Base-by-base conservation (phyloP, 2,329 filamentous ascomycete genomes). In the Clonostachys rosea region DNA sequence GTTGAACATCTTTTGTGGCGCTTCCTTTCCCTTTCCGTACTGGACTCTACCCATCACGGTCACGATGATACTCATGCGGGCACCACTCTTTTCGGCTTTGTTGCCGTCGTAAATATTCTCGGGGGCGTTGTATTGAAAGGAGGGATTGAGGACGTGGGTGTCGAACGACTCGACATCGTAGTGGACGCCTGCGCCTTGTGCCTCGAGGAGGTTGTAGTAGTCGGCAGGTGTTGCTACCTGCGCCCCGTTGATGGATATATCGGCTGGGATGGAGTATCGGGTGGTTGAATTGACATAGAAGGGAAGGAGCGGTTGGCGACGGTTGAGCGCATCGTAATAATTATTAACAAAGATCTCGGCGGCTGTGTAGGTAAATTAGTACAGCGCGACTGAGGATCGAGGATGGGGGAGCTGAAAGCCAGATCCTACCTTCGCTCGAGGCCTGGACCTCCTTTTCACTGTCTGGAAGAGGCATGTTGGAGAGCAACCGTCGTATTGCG, bases 191-290 rank as follows among this genome's bases (percentile, higher is more conserved):
- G 67, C 41, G 71, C 81, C 66, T 49, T 90, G 81, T 6, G 77
- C 76, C 48, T 83, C 75, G 54, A 91, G 87, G 30, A 90, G 76
- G 16, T 76, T 75, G 56, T 86, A 81, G 57, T 91, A 85, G 41
- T 83, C 82, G 44, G 72, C 68, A 0, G 84, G 84, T 47, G 81
- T 76, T 34, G 77, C 65, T 36, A 89, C 70, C 3, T 79, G 66
- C 43, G 83, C 83, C 56, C 91, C 90, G 69, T 95, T 95, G 74
- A 91, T 85, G 57, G 83, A 79, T 58, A 96, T 91, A 61, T 84
- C 81, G 45, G 88, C 76, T 34, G 74, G 71, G n/a, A 77, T 69
- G 12, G 63, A 59, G 52, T 81, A 79, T 50, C 74, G 69, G 11
- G 74, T 55, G 20, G 78, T 79, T 44, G 74, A 66, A 60, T 80